Percentiles rank a stretch among this genome's conserved stretches.
phyloP scores from a whole-genome alignment of 768 basidiomycete species.

The Trametes villosa region DNA sequence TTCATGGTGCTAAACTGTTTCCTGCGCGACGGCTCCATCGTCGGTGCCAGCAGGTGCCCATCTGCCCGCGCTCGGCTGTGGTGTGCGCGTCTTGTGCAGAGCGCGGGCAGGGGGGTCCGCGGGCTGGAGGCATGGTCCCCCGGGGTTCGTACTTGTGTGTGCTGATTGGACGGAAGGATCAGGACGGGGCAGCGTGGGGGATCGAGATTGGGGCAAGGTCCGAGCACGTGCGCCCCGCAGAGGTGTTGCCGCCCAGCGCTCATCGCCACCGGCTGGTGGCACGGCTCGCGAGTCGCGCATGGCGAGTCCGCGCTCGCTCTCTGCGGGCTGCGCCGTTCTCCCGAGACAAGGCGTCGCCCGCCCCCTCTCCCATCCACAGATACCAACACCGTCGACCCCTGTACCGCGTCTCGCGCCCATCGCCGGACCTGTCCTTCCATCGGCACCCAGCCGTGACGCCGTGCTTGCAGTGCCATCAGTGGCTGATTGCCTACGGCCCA shows the following conservation, averaged over 20 bases:
- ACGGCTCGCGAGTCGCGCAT: background rate
- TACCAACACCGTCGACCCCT: no score
- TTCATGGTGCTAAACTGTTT: conserved; percentile 4
- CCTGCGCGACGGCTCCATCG: background rate
- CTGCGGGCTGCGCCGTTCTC: background rate
- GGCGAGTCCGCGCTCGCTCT: background rate
- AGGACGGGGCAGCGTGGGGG: conserved; percentile 10
- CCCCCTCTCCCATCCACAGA: no score
- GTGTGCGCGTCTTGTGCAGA: no score
- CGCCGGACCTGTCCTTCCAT: background rate
- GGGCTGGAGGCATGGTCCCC: no score
- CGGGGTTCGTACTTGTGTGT: no score
- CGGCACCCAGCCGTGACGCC: background rate
- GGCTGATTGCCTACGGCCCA: background rate
- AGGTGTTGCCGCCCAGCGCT: conserved; percentile 19
- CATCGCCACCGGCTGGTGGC: conserved; percentile 18
- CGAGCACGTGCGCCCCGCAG: conserved; percentile 10
- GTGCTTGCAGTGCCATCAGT: conserved; percentile 4
- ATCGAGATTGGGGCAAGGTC: conserved; percentile 20
- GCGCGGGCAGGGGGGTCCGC: no score
- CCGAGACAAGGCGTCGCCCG: background rate
- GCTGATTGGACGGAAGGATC: background rate
- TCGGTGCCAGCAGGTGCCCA: background rate
- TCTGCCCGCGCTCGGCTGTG: no score
- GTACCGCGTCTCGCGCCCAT: conserved; percentile 1